Base-by-base conservation (phyloP, 2,329 filamentous ascomycete species). In the Aspergillus hortae region DNA sequence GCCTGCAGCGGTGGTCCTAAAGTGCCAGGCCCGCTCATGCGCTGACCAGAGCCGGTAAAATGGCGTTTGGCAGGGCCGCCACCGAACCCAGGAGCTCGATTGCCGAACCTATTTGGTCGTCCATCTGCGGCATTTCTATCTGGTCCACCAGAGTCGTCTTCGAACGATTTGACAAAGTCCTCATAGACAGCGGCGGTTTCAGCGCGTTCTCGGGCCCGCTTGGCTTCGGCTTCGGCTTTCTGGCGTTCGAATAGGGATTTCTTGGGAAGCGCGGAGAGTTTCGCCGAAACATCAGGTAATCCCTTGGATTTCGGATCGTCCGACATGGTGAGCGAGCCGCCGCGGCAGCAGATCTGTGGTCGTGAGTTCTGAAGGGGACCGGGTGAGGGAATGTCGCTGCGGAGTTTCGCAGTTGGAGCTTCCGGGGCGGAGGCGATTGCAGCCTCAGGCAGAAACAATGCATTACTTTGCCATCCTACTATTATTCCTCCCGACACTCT, bases 191-290 rank as follows among this genome's bases (percentile, higher is more conserved):
- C 90, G 19, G 88, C 89, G 6, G 89, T 95, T 73, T 96, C 92
- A 59, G 87, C 90, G 64, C 87, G 88, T 71, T 95, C 92, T 60
- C 90, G 83, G 61, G 83, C 81, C 53, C 89, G 86, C 74, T 96
- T 96, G 21, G 90, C 90, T 76, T 95, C 90, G 51, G 89, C 89
- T 68, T 95, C 90, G 54, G 89, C 89, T 70, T 89, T 90, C 69
- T 95, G 89, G 62, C 87, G 86, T 74, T 96, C 92, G 68, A 95
- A 96, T 23, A 88, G 80, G 17, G 90, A 95, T 67, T 94, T 89
- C 72, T 92, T 94, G 56, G 86, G 81, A 0, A 89, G 85, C 45
- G 89, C 89, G 51, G 87, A 83, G 46, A 94, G 84, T 72, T 95
- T 95, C 47, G 85, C 81, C 51, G 87, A 83, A 53, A 89, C 79